Conservation (phyloP, 2,329 filamentous ascomycete species). For the Nemania sp. region DNA sequence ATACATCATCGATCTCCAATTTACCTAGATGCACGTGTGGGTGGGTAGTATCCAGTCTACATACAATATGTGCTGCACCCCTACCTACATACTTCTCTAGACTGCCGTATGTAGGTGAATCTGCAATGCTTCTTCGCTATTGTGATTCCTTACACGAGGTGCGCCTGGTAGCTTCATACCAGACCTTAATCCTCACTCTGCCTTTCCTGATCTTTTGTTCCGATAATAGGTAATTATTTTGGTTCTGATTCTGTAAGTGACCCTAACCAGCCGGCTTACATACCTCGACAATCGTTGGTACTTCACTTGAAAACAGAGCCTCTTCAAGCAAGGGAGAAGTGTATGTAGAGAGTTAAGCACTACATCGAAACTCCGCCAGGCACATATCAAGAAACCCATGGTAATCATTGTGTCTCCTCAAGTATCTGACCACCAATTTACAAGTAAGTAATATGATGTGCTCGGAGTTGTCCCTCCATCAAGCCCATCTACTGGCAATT, state of each 20-base stretch:
- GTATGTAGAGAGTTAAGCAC: too few species aligned
- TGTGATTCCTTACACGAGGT: not conserved
- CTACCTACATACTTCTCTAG: too few species aligned
- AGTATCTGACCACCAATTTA: too few species aligned
- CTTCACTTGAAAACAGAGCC: not conserved
- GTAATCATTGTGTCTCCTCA: too few species aligned
- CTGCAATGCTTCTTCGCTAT: conserved; percentile 9
- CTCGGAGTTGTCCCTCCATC: too few species aligned
- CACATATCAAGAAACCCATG: too few species aligned
- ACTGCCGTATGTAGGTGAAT: too few species aligned
- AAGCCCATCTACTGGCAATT: too few species aligned
- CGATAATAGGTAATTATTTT: conserved; percentile 5
- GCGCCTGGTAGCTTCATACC: conserved; percentile 22
- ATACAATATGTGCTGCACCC: conserved; percentile 2
- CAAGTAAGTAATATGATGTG: too few species aligned
- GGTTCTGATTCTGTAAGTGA: conserved; percentile 22
- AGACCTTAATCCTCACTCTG: conserved; percentile 30
- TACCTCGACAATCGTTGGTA: conserved; percentile 14
- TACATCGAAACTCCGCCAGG: conserved; percentile 15
- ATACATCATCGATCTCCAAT: conserved; percentile 15
- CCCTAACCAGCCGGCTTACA: not conserved
- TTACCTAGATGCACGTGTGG: conserved; percentile 1
- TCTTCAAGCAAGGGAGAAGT: conserved; percentile 11
- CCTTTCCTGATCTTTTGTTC: conserved; percentile 20
- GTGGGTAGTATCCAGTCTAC: not conserved